Evolutionary conservation across 2,329 filamentous ascomycete species (phyloP), one percentile per base, ranked within the genome.

Genomic region (Pseudocercospora musae): DNA sequence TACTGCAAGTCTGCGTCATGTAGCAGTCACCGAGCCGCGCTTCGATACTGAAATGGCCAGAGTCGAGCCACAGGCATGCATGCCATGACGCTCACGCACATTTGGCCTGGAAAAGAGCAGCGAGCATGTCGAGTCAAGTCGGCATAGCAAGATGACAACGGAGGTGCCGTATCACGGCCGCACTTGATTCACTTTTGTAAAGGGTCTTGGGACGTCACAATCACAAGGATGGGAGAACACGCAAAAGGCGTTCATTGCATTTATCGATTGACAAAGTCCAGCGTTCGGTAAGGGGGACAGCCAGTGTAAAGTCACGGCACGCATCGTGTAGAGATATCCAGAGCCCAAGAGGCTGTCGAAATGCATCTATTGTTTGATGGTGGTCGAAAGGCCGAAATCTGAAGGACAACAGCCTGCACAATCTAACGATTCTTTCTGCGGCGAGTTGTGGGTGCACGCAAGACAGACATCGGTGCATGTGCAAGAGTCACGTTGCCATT

Each of bases 241-340:
- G 52, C 27, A 54, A 33, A 33, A 33, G 52, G 52, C 52, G 52
- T 37, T 54, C 52, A 10, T 54, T 54, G 52, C 52, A 54, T 54
- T 54, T 33, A 54, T 40, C 4, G 10, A 37, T 40, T 33, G 52
- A 33, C 15, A 54, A 40, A 54, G 52, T 40, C 27, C 52, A 33
- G 52, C 29, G 52, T 54, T 37, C 21, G 52, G 52, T 54, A 29
- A 54, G n/a, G 29, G 29, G 29, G 29, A 54, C 29, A 40, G 52
- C 27, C 52, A 54, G 52, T 54, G 52, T 37, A 40, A 20, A 54
- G 52, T 20, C 29, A 37, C 23, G 52, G 29, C 52, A 54, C 23
- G 31, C 52, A 23, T 40, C 27, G 52, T 54, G 52, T 54, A 54
- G 52, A 54, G 29, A 54, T 54, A 54, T 37, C 18, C 29, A 37